Evolutionary conservation across 2,329 filamentous ascomycete species (phyloP).

Genomic region (Karstenula rhodostoma): DNA sequence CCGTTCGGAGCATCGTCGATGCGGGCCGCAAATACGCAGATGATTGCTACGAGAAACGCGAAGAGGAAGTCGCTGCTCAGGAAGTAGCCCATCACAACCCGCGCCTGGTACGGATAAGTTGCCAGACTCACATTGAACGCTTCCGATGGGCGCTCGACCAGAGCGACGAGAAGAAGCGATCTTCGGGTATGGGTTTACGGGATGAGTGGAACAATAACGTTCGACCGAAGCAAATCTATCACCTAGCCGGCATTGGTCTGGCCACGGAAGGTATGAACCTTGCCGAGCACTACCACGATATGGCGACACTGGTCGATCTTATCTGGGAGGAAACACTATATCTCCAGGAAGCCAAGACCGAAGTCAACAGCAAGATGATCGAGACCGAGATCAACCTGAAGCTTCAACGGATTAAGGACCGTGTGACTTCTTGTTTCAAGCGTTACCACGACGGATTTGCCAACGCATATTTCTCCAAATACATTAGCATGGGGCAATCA

Average conservation of each 20-base stretch:
- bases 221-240: slow-evolving; percentile 53
- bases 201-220: slow-evolving; percentile 50
- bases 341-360: slow-evolving; percentile 43
- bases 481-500: slow-evolving; percentile 65
- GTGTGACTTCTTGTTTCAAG: slow-evolving; percentile 64
- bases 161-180: slow-evolving; percentile 56
- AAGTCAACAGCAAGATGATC: slow-evolving; percentile 45
- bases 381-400: slow-evolving; percentile 46
- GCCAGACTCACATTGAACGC: slow-evolving; percentile 67
- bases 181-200: slow-evolving; percentile 59
- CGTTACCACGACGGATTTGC: slow-evolving; percentile 72
- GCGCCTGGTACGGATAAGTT: slow-evolving; percentile 65
- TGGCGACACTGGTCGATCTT: slow-evolving; percentile 67
- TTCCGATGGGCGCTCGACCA: slow-evolving; percentile 66
- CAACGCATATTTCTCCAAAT: slow-evolving; percentile 79
- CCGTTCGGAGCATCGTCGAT: slow-evolving; percentile 49
- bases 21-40: slow-evolving; percentile 52
- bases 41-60: slow-evolving; percentile 49
- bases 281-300: slow-evolving; percentile 69
- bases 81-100: slow-evolving; percentile 55
- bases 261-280: slow-evolving; percentile 66
- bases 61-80: slow-evolving; percentile 50
- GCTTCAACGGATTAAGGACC: slow-evolving; percentile 54
- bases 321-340: slow-evolving; percentile 56
- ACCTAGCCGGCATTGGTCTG: slow-evolving; percentile 59